phyloP scores from a whole-genome alignment of 2,329 filamentous ascomycete species.

The Pseudogymnoascus sp. region DNA sequence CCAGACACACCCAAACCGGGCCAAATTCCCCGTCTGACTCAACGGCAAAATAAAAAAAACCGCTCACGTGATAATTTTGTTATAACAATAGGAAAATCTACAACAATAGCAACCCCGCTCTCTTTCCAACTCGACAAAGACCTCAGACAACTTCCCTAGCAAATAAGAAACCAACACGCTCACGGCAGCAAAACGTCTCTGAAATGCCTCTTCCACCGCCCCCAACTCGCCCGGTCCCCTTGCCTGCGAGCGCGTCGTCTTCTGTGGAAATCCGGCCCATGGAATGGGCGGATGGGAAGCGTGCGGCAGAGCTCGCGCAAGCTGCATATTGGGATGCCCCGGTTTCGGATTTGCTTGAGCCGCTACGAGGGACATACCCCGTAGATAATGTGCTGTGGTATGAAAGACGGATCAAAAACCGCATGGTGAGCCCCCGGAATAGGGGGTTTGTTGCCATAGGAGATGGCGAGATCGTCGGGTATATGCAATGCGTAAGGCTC shows the following conservation, averaged over 20 bases:
- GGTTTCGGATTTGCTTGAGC: constrained; percentile 18
- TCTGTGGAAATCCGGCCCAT: not conserved
- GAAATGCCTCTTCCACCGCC: not conserved
- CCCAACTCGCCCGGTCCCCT: not conserved
- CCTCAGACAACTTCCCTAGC: not conserved
- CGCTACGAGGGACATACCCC: constrained; percentile 14
- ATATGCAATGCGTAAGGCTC: constrained; percentile 17
- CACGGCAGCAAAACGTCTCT: not conserved
- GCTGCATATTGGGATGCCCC: constrained; percentile 17
- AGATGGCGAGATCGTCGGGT: constrained; percentile 15
- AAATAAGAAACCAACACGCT: not conserved
- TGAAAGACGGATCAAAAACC: constrained; percentile 13
- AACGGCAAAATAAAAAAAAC: not conserved
- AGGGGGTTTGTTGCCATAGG: constrained; percentile 17
- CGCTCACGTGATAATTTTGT: not conserved
- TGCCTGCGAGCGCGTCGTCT: not conserved
- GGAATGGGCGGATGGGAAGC: not conserved
- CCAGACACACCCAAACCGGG: not conserved
- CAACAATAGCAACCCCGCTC: not conserved
- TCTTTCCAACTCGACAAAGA: not conserved
- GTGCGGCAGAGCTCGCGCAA: constrained; percentile 14
- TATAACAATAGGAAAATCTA: not conserved
- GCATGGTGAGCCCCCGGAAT: constrained; percentile 17
- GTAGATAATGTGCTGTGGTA: constrained; percentile 10
- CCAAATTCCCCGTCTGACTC: not conserved